phyloP scores from a whole-genome alignment of 2,329 filamentous ascomycete genomes.

The Aspergillus bombycis region DNA sequence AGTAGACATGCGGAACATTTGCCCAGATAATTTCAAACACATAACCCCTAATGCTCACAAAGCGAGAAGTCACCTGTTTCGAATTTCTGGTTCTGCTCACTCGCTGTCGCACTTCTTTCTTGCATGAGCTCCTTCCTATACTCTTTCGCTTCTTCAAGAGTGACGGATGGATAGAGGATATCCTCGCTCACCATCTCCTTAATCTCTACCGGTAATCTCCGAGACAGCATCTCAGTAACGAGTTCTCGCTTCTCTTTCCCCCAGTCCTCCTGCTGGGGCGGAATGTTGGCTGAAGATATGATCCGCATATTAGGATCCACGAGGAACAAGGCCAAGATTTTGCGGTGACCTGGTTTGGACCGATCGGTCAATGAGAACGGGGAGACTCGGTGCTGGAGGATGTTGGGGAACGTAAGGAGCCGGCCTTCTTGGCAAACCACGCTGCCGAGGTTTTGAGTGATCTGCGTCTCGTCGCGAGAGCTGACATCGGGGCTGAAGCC shows the following conservation, averaged over 20 bases:
- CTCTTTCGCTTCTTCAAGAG: constrained; percentile 42
- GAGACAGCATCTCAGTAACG: constrained; percentile 15
- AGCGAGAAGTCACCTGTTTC: constrained; percentile 18
- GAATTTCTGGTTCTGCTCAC: constrained; percentile 16
- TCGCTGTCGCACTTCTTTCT: constrained; percentile 31
- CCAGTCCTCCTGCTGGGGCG: constrained; percentile 56
- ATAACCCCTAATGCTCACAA: constrained; percentile 20
- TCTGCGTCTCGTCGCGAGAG: constrained; percentile 18
- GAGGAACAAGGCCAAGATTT: constrained; percentile 62
- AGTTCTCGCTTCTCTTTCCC: constrained; percentile 30
- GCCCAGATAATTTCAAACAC: constrained; percentile 24
- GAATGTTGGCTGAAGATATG: constrained; percentile 56
- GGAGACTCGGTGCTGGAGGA: constrained; percentile 55
- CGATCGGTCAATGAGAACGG: constrained; percentile 55
- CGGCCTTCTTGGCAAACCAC: constrained; percentile 11
- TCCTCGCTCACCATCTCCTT: constrained; percentile 32
- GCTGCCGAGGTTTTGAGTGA: constrained; percentile 15
- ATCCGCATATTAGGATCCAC: constrained; percentile 59
- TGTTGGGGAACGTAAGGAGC: constrained; percentile 16
- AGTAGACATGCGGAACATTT: not conserved
- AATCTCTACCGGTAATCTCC: constrained; percentile 26
- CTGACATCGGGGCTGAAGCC: constrained; percentile 5
- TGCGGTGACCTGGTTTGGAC: constrained; percentile 57
- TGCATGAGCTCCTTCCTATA: constrained; percentile 45
- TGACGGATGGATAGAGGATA: constrained; percentile 27